A percentile compares a stretch with the other conserved stretches of the same genome.
Conservation (phyloP, 306 rosid species). For the Hippophae tibetana region DNA sequence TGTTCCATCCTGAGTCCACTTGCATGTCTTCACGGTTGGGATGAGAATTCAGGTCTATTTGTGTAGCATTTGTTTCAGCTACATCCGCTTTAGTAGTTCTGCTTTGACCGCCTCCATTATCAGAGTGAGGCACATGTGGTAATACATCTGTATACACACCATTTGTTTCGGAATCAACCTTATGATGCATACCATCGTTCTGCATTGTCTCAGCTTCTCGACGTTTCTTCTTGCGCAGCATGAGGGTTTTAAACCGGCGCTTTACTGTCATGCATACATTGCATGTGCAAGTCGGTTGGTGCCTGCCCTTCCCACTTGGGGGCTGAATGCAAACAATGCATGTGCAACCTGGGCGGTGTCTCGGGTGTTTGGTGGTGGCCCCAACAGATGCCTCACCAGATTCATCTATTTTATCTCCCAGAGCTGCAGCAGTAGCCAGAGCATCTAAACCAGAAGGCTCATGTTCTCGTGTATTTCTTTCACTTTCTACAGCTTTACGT, state of each 20-base stretch:
- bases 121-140: slow-evolving; percentile 23
- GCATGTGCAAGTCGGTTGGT: slow-evolving; percentile 77
- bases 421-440: slow-evolving; percentile 79
- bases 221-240: slow-evolving; percentile 81
- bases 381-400: slow-evolving; percentile 47
- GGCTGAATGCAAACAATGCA: slow-evolving; percentile 97
- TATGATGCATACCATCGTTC: slow-evolving; percentile 23
- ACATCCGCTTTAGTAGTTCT: slow-evolving; percentile 28
- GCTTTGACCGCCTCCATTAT: slow-evolving; percentile 28
- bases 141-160: slow-evolving; percentile 23
- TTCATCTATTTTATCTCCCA: slow-evolving; percentile 57
- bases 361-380: slow-evolving; percentile 83
- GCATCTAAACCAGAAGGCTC: slow-evolving; percentile 87
- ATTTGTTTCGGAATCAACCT: slow-evolving; percentile 27
- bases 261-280: slow-evolving; percentile 85
- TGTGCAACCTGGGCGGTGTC: slow-evolving; percentile 89
- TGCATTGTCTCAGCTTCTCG: slow-evolving; percentile 39
- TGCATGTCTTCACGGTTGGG: slow-evolving; percentile 58
- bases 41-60: slow-evolving; percentile 69
- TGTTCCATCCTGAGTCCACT: slow-evolving; percentile 31
- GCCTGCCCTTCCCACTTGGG: slow-evolving; percentile 95
- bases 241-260: slow-evolving; percentile 89
- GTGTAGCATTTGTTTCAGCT: slow-evolving; percentile 42
- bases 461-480: slow-evolving; percentile 32
- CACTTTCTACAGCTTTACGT: slow-evolving; percentile 36